Evolutionary conservation across 768 basidiomycete species (phyloP).

Genomic region (Leucocoprinus birnbaumii): DNA sequence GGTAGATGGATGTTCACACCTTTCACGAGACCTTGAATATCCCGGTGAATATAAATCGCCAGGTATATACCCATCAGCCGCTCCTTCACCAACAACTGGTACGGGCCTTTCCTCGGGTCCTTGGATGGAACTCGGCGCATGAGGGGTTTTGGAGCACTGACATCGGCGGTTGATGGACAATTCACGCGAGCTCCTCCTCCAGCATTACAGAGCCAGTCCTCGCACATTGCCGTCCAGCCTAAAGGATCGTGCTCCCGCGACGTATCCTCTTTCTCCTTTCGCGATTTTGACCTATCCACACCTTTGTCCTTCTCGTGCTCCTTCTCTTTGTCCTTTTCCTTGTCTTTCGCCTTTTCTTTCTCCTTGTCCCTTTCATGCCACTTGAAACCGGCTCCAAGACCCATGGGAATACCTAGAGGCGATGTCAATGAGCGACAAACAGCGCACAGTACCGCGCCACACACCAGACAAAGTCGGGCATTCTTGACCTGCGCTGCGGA

Average conservation of each 20-base stretch:
- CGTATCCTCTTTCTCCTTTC: constrained; percentile 4
- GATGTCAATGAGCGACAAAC: background rate
- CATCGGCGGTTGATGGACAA: constrained; percentile 39
- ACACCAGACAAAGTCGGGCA: constrained; percentile 77
- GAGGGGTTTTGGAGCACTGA: constrained; percentile 39
- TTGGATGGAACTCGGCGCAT: constrained; percentile 39
- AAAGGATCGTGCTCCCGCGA: constrained; percentile 22
- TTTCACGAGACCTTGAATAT: constrained; percentile 59
- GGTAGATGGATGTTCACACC: constrained; percentile 33
- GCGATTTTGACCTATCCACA: constrained; percentile 10
- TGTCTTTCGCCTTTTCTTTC: constrained; percentile 30
- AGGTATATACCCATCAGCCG: constrained; percentile 89
- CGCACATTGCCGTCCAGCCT: constrained; percentile 77
- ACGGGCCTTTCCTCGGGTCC: constrained; percentile 63
- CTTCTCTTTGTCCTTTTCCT: constrained; percentile 13
- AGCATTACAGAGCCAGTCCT: constrained; percentile 65
- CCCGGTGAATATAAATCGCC: constrained; percentile 71
- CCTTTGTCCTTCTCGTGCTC: constrained; percentile 10
- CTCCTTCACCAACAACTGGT: constrained; percentile 84
- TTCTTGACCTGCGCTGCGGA: constrained; percentile 61
- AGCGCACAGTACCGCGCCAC: background rate
- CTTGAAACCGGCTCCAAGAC: constrained; percentile 74
- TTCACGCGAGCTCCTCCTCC: constrained; percentile 24
- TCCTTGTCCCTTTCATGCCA: constrained; percentile 32
- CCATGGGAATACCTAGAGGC: constrained; percentile 69